phyloP scores from a whole-genome alignment of 2,329 filamentous ascomycete species.

The Neospermospora avenae region DNA sequence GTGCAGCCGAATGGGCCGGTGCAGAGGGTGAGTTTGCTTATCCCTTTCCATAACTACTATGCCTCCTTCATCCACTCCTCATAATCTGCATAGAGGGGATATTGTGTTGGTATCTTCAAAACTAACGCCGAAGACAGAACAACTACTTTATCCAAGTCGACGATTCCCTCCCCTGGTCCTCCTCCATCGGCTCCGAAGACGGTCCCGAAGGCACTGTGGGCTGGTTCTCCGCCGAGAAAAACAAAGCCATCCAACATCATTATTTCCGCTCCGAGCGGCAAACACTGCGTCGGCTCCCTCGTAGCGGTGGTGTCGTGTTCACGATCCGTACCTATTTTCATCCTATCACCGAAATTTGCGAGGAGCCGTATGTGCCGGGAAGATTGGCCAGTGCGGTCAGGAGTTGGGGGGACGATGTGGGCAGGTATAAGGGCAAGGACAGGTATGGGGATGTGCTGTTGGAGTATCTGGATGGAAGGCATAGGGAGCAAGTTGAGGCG shows the following conservation, averaged over 20 bases:
- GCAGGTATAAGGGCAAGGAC: conserved; percentile 73
- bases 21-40: conserved; percentile 31
- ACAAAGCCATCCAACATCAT: conserved; percentile 69
- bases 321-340: conserved; percentile 63
- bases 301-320: conserved; percentile 55
- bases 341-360: conserved; percentile 51
- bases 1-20: conserved; percentile 65
- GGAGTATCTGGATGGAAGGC: conserved; percentile 72
- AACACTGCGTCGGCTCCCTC: conserved; percentile 56
- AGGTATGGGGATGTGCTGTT: conserved; percentile 70
- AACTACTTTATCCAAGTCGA: conserved; percentile 92
- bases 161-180: conserved; percentile 70
- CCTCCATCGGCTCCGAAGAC: conserved; percentile 74
- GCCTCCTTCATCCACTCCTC: too few relatives aligned
- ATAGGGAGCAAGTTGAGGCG: conserved; percentile 66
- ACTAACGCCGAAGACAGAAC: conserved; percentile 47
- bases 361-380: conserved; percentile 71
- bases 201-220: conserved; percentile 48
- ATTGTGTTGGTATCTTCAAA: conserved; percentile 1
- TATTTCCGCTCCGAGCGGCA: conserved; percentile 70
- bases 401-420: conserved; percentile 78
- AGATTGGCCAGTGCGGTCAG: conserved; percentile 72
- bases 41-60: not conserved
- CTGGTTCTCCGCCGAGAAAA: conserved; percentile 75
- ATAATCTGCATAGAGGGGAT: too few relatives aligned